phyloP scores from a whole-genome alignment of 345 rosid species.

The Lumnitzera racemosa region DNA sequence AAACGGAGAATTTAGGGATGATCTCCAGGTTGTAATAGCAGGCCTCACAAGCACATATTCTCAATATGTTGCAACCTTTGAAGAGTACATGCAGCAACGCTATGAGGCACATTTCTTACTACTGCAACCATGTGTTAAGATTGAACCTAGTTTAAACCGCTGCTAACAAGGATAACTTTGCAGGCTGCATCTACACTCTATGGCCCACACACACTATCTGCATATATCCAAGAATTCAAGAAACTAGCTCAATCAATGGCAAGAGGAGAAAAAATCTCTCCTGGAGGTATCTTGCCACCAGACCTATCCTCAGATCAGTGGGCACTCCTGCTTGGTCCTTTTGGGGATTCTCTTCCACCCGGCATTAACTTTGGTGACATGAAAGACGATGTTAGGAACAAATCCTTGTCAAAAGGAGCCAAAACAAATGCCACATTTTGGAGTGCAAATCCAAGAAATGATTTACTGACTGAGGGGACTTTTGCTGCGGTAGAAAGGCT shows the following conservation, averaged over 20 bases:
- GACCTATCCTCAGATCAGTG: slow-evolving; percentile 38
- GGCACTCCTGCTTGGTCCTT: slow-evolving; percentile 21
- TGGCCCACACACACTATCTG: slow-evolving; percentile 50
- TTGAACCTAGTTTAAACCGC: neutral
- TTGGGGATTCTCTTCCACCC: slow-evolving; percentile 29
- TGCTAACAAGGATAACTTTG: neutral
- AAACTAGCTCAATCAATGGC: slow-evolving; percentile 44
- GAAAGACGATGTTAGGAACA: slow-evolving; percentile 24
- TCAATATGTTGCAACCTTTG: slow-evolving; percentile 42
- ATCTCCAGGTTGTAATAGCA: slow-evolving; percentile 40
- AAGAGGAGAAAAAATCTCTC: slow-evolving; percentile 12
- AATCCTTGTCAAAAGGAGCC: slow-evolving; percentile 36
- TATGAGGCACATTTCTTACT: slow-evolving; percentile 28
- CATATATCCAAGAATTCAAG: slow-evolving; percentile 50
- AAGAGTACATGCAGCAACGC: slow-evolving; percentile 48
- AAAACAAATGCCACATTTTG: slow-evolving; percentile 35
- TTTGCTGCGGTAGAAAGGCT: slow-evolving; percentile 50
- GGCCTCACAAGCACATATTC: slow-evolving; percentile 56
- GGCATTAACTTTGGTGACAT: slow-evolving; percentile 41
- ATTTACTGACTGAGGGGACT: slow-evolving; percentile 49
- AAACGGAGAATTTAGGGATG: slow-evolving; percentile 31
- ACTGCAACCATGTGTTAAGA: neutral
- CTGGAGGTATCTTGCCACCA: slow-evolving; percentile 30
- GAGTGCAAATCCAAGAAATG: slow-evolving; percentile 54
- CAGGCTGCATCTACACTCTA: slow-evolving; percentile 64